Evolutionary conservation across 2,329 filamentous ascomycete genomes (phyloP), one percentile per base, ranked within the genome.

Genomic region (Aspergillus sp.): DNA sequence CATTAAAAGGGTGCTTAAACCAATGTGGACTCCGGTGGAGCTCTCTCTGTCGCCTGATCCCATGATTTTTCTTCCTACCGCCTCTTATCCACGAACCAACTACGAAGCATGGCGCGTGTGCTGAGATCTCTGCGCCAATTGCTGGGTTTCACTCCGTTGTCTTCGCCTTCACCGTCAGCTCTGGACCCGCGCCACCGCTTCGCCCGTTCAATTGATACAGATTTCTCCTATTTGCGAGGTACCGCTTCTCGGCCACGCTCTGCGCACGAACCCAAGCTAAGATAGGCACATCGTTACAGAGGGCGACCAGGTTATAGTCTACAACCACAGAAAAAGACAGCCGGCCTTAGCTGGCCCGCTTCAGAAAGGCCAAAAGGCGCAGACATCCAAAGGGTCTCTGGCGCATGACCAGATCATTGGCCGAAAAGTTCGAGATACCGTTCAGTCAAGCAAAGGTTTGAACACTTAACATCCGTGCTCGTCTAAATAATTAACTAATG

Each of bases 321-420:
- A 74, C 51, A 44, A 48, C 46, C 43, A 14, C 7, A 54, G 48
- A 31, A 69, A 68, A 27, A 77, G 74, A 61, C 71, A 70, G 23
- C 70, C 71, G 4, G 66, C 73, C 17, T 70, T 83, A 41, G 76
- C 75, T 1, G 75, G 74, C 52, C 77, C 76, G 21, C 70, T 83
- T 37, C 70, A 65, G 35, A 66, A 64, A 47, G 72, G 74, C 23
- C 69, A 70, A 9, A 72, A 69, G 59, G 73, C 71, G 48, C 67
- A 74, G 52, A 66, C 70, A 35, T 69, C 70, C 43, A 66, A 69
- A 11, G 77, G 76, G 12, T 54, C 64, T 37, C 64, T 84, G 31
- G 60, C 70, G 5, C 77, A 82, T 60, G 73, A 78, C 52, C 81
- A 85, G 39, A 83, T 92, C 56, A 88, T 93, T 66, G 89, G 88